These are phyloP conservation scores for Amphirosellinia nigrospora DNA, from an alignment of 495 filamentous ascomycete genomes.

Conservation along the genomic window DNA sequence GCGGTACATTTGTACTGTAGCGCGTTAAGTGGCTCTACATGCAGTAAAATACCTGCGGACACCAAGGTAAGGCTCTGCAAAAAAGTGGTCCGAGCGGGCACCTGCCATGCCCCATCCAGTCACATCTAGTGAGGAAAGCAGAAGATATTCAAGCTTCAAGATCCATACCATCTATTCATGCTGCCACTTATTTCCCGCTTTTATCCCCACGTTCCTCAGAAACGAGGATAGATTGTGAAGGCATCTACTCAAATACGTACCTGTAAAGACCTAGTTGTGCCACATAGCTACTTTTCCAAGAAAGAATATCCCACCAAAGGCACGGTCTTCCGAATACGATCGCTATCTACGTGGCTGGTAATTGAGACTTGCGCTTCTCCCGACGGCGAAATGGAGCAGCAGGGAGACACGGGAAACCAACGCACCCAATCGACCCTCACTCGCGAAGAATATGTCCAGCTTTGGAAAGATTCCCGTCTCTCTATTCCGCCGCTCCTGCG, in stretches of 20 bases:
- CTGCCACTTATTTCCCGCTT: neutral
- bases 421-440: slow-evolving; percentile 28
- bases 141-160: slow-evolving; percentile 9
- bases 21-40: slow-evolving; percentile 12
- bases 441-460: slow-evolving; percentile 37
- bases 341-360: neutral
- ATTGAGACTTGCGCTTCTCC: neutral
- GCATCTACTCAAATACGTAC: neutral
- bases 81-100: slow-evolving; percentile 5
- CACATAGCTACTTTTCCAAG: neutral
- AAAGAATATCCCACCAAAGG: neutral
- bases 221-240: neutral
- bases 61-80: neutral
- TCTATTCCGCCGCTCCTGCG: slow-evolving; percentile 63
- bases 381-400: slow-evolving; percentile 23
- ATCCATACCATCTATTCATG: neutral
- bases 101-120: neutral
- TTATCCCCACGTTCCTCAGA: neutral
- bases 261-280: neutral
- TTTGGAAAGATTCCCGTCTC: slow-evolving; percentile 62
- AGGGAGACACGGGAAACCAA: slow-evolving; percentile 4
- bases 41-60: no score
- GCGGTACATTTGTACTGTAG: neutral
- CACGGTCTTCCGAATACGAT: neutral
- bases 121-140: no score